Percentiles rank a stretch among this genome's conserved stretches.
phyloP scores from a whole-genome alignment of 1,284 basidiomycete genomes.

The Leccinum angustisporum region DNA sequence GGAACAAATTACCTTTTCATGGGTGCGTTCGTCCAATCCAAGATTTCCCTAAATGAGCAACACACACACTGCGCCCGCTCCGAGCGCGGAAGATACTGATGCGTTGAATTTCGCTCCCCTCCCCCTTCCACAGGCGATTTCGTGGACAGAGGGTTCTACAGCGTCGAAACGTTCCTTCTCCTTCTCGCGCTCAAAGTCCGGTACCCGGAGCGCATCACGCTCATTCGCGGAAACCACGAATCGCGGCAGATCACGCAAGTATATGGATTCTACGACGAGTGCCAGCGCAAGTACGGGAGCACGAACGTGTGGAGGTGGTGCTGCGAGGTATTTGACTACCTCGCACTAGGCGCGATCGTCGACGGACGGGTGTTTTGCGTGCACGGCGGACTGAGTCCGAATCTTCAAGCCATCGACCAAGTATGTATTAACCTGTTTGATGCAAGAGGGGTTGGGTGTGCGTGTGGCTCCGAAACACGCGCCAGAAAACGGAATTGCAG shows the following conservation, averaged over 20 bases:
- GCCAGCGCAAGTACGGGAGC: slow-evolving; percentile 93
- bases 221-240: slow-evolving; percentile 98
- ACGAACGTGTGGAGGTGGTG: slow-evolving; percentile 98
- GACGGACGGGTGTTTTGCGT: slow-evolving; percentile 93
- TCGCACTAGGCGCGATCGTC: slow-evolving; percentile 91
- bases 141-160: slow-evolving; percentile 96
- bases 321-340: slow-evolving; percentile 98
- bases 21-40: slow-evolving; percentile 56
- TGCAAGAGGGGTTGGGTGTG: slow-evolving; percentile 4
- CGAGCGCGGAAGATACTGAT: slow-evolving; percentile 9
- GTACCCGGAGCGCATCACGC: slow-evolving; percentile 95
- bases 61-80: background rate
- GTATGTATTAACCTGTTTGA: slow-evolving; percentile 44
- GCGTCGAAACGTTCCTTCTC: slow-evolving; percentile 95
- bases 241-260: slow-evolving; percentile 99
- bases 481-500: background rate
- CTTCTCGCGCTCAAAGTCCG: slow-evolving; percentile 95
- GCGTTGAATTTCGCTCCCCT: background rate
- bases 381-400: slow-evolving; percentile 92
- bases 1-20: slow-evolving; percentile 98
- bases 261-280: slow-evolving; percentile 99
- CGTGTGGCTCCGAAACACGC: slow-evolving; percentile 28
- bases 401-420: slow-evolving; percentile 83
- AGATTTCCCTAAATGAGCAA: background rate
- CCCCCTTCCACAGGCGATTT: slow-evolving; percentile 70